Percentiles rank a stretch among this genome's conserved stretches.
These are phyloP conservation scores for Lasiodiplodia gonubiensis DNA, from an alignment of 2,329 filamentous ascomycete genomes.

Conservation along the genomic window DNA sequence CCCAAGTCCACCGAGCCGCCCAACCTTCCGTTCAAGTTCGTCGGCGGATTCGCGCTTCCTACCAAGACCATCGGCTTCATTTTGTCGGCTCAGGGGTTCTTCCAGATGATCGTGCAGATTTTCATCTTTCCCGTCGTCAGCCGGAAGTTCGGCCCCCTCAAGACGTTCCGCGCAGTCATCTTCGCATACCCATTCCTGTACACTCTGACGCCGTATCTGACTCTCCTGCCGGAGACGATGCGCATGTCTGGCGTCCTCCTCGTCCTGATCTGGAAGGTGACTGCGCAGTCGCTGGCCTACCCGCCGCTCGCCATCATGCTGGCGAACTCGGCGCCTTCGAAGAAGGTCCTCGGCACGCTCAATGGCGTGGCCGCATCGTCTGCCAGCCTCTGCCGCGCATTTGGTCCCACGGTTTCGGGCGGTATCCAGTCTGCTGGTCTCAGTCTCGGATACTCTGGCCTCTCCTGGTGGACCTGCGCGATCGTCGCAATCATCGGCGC, in stretches of 20 bases:
- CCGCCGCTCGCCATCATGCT: constrained; percentile 88
- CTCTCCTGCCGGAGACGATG: constrained; percentile 74
- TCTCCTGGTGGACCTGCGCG: constrained; percentile 93
- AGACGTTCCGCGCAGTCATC: constrained; percentile 81
- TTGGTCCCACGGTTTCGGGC: constrained; percentile 88
- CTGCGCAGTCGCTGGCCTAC: constrained; percentile 87
- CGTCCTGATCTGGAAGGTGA: constrained; percentile 89
- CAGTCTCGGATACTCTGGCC: constrained; percentile 78
- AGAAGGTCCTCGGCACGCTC: constrained; percentile 84
- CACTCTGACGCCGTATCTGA: constrained; percentile 84
- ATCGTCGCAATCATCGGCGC: constrained; percentile 77
- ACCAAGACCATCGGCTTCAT: constrained; percentile 87
- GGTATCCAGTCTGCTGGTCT: constrained; percentile 82
- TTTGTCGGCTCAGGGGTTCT: constrained; percentile 84
- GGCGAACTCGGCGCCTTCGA: constrained; percentile 84
- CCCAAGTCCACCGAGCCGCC: constrained; percentile 56
- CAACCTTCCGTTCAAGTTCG: constrained; percentile 83
- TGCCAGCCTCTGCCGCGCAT: constrained; percentile 84
- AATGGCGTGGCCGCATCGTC: constrained; percentile 92
- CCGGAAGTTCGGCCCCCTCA: constrained; percentile 75
- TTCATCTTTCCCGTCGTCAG: constrained; percentile 82
- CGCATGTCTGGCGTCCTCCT: constrained; percentile 77
- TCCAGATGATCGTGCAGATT: constrained; percentile 86
- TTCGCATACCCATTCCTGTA: constrained; percentile 88
- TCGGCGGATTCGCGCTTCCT: constrained; percentile 81